Evolutionary conservation across 305 asterid genomes (phyloP).

Genomic region (Ajuga reptans): DNA sequence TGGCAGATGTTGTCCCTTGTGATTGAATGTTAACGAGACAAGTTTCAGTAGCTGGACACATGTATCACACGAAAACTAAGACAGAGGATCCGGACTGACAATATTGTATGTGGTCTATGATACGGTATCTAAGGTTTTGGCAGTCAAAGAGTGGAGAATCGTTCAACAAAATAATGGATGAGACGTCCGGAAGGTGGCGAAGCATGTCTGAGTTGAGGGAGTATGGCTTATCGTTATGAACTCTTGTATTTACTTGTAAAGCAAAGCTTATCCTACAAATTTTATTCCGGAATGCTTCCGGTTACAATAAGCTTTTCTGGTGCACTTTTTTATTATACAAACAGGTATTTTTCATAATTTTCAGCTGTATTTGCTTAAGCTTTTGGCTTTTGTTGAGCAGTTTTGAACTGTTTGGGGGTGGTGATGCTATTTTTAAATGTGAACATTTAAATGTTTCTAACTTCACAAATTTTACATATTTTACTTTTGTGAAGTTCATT

Average conservation of each 20-base stretch:
- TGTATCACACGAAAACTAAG: background rate
- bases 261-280: background rate
- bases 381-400: no score
- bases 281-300: background rate
- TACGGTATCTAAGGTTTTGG: background rate
- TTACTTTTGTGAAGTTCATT: no score
- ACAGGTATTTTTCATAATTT: no score
- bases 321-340: no score
- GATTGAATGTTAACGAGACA: background rate
- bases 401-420: no score
- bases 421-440: no score
- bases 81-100: no score
- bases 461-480: no score
- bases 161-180: background rate
- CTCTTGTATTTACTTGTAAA: background rate
- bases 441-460: no score
- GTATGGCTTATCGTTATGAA: background rate
- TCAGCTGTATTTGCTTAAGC: no score
- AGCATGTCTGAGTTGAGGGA: background rate
- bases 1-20: background rate
- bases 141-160: background rate
- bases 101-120: no score
- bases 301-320: no score
- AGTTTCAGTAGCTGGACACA: background rate
- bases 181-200: background rate